Base-by-base conservation (phyloP, 2,329 filamentous ascomycete genomes). In the Calonectria ilicicola region DNA sequence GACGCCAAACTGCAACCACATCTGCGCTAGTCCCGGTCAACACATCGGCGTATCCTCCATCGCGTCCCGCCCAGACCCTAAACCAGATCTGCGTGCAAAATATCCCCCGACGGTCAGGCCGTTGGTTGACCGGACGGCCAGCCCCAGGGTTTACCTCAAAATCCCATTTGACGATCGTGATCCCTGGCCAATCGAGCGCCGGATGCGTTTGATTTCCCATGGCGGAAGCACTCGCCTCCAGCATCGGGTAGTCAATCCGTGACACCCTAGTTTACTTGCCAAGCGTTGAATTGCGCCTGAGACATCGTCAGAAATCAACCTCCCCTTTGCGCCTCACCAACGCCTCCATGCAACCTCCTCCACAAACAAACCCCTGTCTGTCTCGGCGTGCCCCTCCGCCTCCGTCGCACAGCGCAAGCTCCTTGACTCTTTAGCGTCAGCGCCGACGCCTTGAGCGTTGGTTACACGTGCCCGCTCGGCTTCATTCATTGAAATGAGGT, bases 331-430 rank as follows among this genome's bases (percentile, higher is more conserved):
- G n/a, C 46, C 46, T 42, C 32, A 9, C 42, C 42, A 62, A 42
- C 53, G 53, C 66, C 56, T 63, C 66, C 44, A 44, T 68, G 56
- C 53, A 8, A 23, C 49, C 49, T 69, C 65, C 32, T 62, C 66
- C 66, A 62, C 60, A 63, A 21, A 40, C 40, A 58, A 60, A 47
- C 51, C 66, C 66, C 51, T 72, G 70, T 65, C 44, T 65, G 70
- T 65, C 42, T 72, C 65, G 65, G 65, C 23, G 42, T 69, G 56
- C 42, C 60, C 60, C 60, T 60, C 51, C 49, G 38, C 23, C 32
- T 60, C 65, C 46, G 64, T 68, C 69, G 53, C 65, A 49, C 46
- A 68, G n/a, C 42, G 19, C 49, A 42, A 58, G 69, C 46, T 44
- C 46, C 44, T 64, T 49, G 38, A 46, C 56, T 49, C 35, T 53